Evolutionary conservation across 2,329 filamentous ascomycete species (phyloP).

Genomic region (Stylonectria norvegica): DNA sequence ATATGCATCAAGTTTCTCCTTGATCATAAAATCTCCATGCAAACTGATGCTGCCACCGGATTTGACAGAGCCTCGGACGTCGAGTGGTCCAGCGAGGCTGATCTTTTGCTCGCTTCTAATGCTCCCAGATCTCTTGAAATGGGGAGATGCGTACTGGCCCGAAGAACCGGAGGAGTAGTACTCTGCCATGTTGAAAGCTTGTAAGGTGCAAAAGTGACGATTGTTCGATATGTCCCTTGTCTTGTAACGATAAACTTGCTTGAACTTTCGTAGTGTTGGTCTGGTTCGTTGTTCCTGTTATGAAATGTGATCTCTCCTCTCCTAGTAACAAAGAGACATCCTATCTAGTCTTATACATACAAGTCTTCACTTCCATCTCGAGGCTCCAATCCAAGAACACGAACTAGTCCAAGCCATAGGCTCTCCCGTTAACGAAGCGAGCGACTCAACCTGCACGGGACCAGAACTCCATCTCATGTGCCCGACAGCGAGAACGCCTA

Average conservation of each 20-base stretch:
- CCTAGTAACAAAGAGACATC: too few species aligned
- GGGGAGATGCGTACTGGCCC: constrained; percentile 17
- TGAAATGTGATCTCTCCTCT: too few species aligned
- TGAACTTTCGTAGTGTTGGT: neutral
- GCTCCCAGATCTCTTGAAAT: constrained; percentile 34
- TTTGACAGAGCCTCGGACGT: constrained; percentile 46
- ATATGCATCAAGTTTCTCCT: constrained; percentile 45
- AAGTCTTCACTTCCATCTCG: neutral
- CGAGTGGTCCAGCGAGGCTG: constrained; percentile 42
- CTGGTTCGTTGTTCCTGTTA: constrained; percentile 2
- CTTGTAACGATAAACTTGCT: neutral
- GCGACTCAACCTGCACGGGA: constrained; percentile 10
- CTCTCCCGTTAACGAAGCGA: constrained; percentile 7
- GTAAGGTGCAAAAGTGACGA: neutral
- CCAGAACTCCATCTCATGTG: neutral
- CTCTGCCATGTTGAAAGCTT: constrained; percentile 22
- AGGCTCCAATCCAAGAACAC: constrained; percentile 7
- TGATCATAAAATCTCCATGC: constrained; percentile 42
- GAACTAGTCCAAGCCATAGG: constrained; percentile 14
- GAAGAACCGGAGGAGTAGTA: constrained; percentile 25
- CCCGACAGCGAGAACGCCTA: too few species aligned
- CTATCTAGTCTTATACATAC: constrained; percentile 8
- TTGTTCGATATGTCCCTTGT: neutral
- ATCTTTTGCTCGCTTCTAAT: constrained; percentile 43
- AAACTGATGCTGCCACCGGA: constrained; percentile 44